Evolutionary conservation across 2,329 filamentous ascomycete genomes (phyloP), one percentile per base, ranked within the genome.

Genomic region (Coniochaeta sp.): DNA sequence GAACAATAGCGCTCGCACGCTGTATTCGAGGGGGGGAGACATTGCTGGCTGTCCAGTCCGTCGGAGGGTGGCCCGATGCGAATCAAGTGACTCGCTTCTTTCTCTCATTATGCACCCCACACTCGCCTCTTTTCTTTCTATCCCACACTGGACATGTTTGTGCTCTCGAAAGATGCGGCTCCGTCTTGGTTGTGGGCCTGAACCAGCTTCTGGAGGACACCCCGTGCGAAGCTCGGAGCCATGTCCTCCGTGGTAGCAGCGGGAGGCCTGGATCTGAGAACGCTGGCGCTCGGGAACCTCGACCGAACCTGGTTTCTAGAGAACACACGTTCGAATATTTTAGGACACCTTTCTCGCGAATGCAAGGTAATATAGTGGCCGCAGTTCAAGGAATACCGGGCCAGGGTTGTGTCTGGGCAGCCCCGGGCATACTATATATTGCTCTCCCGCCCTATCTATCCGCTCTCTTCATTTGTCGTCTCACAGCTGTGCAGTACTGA

Each of bases 1-100:
- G 28, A 26, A 7, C 20, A 18, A 42, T 13, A 24, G 12, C 38
- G 18, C 22, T 24, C 26, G 14, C n/a, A 22, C 38, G 18, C 38
- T 42, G 18, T n/a, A 12, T 42, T n/a, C n/a, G n/a, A n/a, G n/a
- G n/a, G n/a, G 18, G 2, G 20, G 6, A 26, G 8, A n/a, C n/a
- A n/a, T 26, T 16, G 12, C n/a, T 26, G 10, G 38, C 38, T 26
- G 18, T 24, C 26, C 38, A 26, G 12, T 6, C 26, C 20, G 38
- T 26, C 5, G 38, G 38, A 24, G 38, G 4, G 12, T 22, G 22
- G 14, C 18, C 38, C 20, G 16, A 31, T 9, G 45, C 45, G 26
- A 48, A 31, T 18, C 45, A 48, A 48, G 45, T 48, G 45, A 28
- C 9, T 30, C 26, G 45, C 45, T 31, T 48, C 45, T 48, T 6